These are phyloP conservation scores for Sporodiniella umbellata DNA, from an alignment of 371 early-diverging fungal species.

Conservation along the genomic window DNA sequence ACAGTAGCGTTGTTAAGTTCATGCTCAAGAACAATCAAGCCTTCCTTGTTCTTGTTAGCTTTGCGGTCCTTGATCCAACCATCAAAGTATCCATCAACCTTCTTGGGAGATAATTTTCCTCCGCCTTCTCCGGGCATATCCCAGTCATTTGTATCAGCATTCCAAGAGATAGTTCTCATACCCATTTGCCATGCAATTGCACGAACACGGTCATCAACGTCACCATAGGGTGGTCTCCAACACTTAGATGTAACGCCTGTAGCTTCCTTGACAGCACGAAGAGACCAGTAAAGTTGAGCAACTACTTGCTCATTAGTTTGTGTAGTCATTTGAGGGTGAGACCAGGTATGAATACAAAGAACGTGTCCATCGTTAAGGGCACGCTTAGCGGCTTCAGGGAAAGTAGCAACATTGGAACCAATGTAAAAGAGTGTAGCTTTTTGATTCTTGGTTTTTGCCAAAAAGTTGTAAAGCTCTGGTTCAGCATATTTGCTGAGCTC, in stretches of 20 bases:
- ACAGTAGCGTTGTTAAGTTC: slow-evolving; percentile 48
- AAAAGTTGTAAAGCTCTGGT: slow-evolving; percentile 48
- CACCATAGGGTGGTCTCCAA: slow-evolving; percentile 57
- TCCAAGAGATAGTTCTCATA: slow-evolving; percentile 42
- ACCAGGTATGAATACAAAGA: slow-evolving; percentile 57
- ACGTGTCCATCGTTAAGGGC: slow-evolving; percentile 46
- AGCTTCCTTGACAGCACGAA: slow-evolving; percentile 51
- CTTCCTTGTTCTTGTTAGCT: slow-evolving; percentile 29
- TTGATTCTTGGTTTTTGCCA: slow-evolving; percentile 35
- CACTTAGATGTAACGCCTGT: slow-evolving; percentile 51
- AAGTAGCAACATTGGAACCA: slow-evolving; percentile 45
- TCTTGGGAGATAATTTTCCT: slow-evolving; percentile 29
- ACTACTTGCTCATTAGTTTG: slow-evolving; percentile 51
- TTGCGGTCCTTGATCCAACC: slow-evolving; percentile 33
- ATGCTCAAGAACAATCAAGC: slow-evolving; percentile 50
- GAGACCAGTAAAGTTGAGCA: slow-evolving; percentile 56
- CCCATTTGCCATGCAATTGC: slow-evolving; percentile 54
- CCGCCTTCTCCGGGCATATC: slow-evolving; percentile 44
- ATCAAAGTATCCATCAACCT: slow-evolving; percentile 39
- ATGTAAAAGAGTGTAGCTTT: slow-evolving; percentile 39
- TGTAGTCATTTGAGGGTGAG: slow-evolving; percentile 56
- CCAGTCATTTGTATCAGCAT: slow-evolving; percentile 47
- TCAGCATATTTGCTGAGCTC: slow-evolving; percentile 30
- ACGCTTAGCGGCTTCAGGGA: slow-evolving; percentile 43
- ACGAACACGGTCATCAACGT: slow-evolving; percentile 55